Evolutionary conservation across 1,139 yeast genomes (phyloP).

Genomic region (Wickerhamiella infanticola): DNA sequence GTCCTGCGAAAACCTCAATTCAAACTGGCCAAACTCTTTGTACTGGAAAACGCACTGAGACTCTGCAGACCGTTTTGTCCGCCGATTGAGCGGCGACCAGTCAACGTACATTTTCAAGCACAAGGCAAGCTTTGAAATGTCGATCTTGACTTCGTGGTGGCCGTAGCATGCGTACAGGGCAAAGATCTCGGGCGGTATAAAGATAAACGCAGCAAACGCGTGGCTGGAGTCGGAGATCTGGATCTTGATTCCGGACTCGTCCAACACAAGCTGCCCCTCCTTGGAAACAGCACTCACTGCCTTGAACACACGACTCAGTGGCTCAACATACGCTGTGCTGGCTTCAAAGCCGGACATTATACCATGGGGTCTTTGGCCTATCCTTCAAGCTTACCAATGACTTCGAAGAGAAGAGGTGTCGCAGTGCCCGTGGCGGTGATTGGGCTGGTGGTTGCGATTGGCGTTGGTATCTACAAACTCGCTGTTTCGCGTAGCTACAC

Average conservation of each 20-base stretch:
- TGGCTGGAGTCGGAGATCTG: slow-evolving; percentile 10
- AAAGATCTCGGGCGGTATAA: slow-evolving; percentile 10
- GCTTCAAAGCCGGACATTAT: slow-evolving; percentile 4
- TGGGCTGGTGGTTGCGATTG: neutral
- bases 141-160: slow-evolving; percentile 4
- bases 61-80: neutral
- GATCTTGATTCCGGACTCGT: slow-evolving; percentile 7
- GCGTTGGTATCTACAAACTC: neutral
- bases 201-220: slow-evolving; percentile 9
- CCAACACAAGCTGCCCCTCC: neutral
- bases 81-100: slow-evolving; percentile 6
- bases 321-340: slow-evolving; percentile 10
- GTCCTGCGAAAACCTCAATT: slow-evolving; percentile 10
- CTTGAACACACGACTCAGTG: slow-evolving; percentile 8
- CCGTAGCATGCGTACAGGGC: slow-evolving; percentile 8
- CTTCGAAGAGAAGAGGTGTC: neutral
- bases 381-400: neutral
- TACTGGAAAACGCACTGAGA: neutral
- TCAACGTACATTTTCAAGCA: slow-evolving; percentile 12
- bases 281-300: slow-evolving; percentile 3
- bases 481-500: neutral
- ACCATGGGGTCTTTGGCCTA: neutral
- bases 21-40: slow-evolving; percentile 1
- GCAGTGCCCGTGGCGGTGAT: neutral
- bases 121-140: slow-evolving; percentile 9